Percentiles rank a stretch among this genome's conserved stretches.
phyloP scores from a whole-genome alignment of 2,329 filamentous ascomycete species.

The Fusarium redolens region DNA sequence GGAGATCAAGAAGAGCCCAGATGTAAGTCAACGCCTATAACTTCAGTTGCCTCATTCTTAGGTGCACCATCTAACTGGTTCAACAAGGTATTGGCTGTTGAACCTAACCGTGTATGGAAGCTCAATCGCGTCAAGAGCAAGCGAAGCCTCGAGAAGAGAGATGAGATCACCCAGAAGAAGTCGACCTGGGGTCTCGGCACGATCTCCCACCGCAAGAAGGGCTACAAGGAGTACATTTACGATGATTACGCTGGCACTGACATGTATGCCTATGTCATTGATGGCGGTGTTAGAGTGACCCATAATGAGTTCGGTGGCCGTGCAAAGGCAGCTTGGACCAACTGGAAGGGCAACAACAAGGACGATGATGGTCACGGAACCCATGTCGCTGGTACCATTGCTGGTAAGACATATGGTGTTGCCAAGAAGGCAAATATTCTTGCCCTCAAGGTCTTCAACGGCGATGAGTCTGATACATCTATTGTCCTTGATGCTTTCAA shows the following conservation, averaged over 20 bases:
- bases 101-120: constrained; percentile 33
- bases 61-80: not conserved
- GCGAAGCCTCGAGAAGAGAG: constrained; percentile 2
- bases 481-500: constrained; percentile 48
- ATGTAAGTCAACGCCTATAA: constrained; percentile 46
- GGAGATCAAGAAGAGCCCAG: constrained; percentile 52
- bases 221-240: constrained; percentile 20
- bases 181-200: constrained; percentile 29
- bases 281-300: constrained; percentile 9
- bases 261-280: constrained; percentile 32
- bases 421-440: constrained; percentile 56
- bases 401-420: constrained; percentile 43
- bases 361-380: constrained; percentile 33
- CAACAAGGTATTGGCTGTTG: constrained; percentile 33
- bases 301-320: constrained; percentile 31
- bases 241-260: constrained; percentile 17
- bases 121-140: not conserved
- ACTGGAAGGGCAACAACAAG: not conserved
- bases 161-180: constrained; percentile 1
- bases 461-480: constrained; percentile 26
- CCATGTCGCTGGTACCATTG: constrained; percentile 34
- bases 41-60: no score
- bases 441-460: constrained; percentile 56
- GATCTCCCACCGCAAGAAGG: constrained; percentile 25
- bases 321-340: constrained; percentile 16